Percentiles rank a stretch among this genome's conserved stretches.
Evolutionary conservation across 345 rosid species (phyloP).

Genomic region (Aquilaria malaccensis): DNA sequence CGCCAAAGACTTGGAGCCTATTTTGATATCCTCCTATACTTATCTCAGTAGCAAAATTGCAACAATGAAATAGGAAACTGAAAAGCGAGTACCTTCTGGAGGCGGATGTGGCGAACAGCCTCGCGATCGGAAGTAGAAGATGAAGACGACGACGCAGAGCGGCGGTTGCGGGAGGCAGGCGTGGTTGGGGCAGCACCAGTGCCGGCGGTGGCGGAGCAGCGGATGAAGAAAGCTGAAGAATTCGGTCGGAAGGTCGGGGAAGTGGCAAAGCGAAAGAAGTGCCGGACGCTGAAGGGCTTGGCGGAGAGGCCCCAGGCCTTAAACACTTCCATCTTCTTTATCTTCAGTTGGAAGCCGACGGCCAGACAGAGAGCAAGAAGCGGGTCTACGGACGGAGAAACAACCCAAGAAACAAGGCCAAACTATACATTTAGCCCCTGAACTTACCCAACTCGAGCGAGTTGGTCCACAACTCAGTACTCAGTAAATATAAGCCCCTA

Average conservation of each 20-base stretch:
- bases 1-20: background rate
- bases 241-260: constrained; percentile 4
- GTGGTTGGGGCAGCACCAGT: constrained; percentile 29
- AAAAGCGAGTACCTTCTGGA: constrained; percentile 48
- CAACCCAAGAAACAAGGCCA: no score
- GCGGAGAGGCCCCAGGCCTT: constrained; percentile 56
- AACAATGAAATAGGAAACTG: background rate
- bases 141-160: constrained; percentile 36
- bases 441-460: no score
- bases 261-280: constrained; percentile 36
- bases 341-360: no score
- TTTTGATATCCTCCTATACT: no score
- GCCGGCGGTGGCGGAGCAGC: constrained; percentile 33
- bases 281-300: constrained; percentile 42
- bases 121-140: constrained; percentile 87
- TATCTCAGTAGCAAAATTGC: no score
- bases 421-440: no score
- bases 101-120: constrained; percentile 79
- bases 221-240: constrained; percentile 29
- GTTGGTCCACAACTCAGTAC: no score
- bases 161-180: constrained; percentile 38
- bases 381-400: no score
- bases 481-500: no score
- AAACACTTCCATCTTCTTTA: constrained; percentile 61
- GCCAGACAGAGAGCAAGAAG: no score